These are phyloP conservation scores for Funneliformis geosporum DNA, from an alignment of 192 early-diverging fungal genomes.

Conservation along the genomic window DNA sequence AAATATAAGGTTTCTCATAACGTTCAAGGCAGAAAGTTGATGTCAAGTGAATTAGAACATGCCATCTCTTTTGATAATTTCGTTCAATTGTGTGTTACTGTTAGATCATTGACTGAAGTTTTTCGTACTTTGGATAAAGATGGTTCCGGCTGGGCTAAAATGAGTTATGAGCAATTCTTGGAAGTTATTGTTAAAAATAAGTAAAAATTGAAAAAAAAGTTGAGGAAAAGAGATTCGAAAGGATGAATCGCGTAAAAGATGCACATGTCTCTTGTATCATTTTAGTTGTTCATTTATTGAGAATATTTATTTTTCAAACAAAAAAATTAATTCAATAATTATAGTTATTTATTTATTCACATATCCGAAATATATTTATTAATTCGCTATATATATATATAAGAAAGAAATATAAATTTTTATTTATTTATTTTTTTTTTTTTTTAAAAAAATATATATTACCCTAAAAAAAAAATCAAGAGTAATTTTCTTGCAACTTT, in stretches of 20 bases:
- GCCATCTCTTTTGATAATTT: constrained; percentile 64
- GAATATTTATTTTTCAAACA: too few relatives aligned
- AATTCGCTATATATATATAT: neutral
- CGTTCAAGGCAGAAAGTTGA: neutral
- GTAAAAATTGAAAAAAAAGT: neutral
- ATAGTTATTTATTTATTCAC: too few relatives aligned
- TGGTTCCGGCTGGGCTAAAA: constrained; percentile 56
- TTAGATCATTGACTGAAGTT: constrained; percentile 58
- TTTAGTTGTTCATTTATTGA: too few relatives aligned
- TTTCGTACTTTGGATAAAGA: constrained; percentile 57
- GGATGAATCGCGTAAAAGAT: neutral
- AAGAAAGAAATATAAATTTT: neutral
- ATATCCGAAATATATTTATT: too few relatives aligned
- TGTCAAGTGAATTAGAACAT: constrained; percentile 1
- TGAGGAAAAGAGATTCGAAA: neutral
- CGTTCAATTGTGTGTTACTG: constrained; percentile 63
- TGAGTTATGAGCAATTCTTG: constrained; percentile 52
- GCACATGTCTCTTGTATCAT: neutral
- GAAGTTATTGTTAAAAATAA: constrained; percentile 16
- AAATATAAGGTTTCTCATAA: constrained; percentile 76
- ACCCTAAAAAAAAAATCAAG: neutral
- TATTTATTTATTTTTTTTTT: neutral
- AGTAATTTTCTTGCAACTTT: neutral
- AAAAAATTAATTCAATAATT: too few relatives aligned
- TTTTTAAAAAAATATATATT: neutral